Base-by-base conservation (phyloP, 208 protist species). In the Zelonia costaricensis region DNA sequence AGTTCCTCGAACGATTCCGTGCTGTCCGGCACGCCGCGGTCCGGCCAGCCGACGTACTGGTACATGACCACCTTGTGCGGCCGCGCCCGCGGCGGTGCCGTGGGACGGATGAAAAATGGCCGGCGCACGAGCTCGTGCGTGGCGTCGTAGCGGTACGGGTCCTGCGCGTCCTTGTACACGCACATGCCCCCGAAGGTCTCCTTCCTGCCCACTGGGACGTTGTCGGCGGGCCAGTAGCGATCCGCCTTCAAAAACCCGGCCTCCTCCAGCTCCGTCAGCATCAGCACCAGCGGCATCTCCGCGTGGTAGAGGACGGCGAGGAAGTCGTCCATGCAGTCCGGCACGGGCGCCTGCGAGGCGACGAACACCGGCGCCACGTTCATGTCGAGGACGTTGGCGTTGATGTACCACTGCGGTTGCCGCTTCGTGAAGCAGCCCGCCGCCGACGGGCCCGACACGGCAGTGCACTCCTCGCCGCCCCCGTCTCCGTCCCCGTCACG, bases 41-140 rank as follows among this genome's bases (percentile, higher is more conserved):
- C 88, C 0, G 88, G 88, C 86, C 88, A 95, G 22, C 82, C 86
- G 5, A 74, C 76, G 58, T 95, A 95, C 81, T 95, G 88, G 40
- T 92, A 64, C 54, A 89, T 79, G 7, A 67, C 38, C 16, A 95
- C 28, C 51, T 69, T 76, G 57, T 85, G 81, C 18, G 45, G 22
- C 42, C 18, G 30, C 61, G 49, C 16, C 45, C n/a, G 49, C 22
- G 59, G 35, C 36, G 30, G 36, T n/a, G 57, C 28, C 25, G 43
- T 51, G 10, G 59, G 53, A 1, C 69, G 67, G 44, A 69, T 57
- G n/a, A 70, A 61, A 15, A 84, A 69, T 0, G 74, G 62, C 0
- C 74, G 45, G 4, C 31, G 52, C 13, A 66, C 39, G 10, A 80
- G 25, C 30, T 82, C 31, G 16, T 76, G 46, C 22, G 40, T 9